Base-by-base conservation (phyloP, 306 rosid genomes). In the Vicia villosa region DNA sequence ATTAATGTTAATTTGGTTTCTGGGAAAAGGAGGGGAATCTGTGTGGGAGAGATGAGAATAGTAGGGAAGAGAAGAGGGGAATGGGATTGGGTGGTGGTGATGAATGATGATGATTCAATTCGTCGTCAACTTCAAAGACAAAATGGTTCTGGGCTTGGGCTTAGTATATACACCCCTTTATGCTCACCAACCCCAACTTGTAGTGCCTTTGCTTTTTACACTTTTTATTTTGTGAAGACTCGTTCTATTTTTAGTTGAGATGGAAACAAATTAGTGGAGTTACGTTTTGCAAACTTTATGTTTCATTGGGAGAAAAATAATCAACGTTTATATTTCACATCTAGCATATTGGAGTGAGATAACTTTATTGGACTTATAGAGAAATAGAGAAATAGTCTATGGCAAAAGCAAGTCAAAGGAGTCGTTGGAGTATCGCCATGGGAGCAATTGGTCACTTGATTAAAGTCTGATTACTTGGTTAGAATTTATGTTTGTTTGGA, bases 21-120 rank as follows among this genome's bases (percentile, higher is more conserved):
- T 15, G 80, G 70, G 52, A 37, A 47, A 47, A 47, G 54, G 22
- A 10, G 9, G 22, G 34, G 72, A 75, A 70, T 46, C 66, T 32
- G 77, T 7, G 68, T 66, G 52, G 45, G 54, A 20, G 43, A 13
- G 74, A 34, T 30, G 32, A 28, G 32, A 28, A 17, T 4, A 15
- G 73, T 54, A 13, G 63, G 30, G 73, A 34, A 2, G 61, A 41
- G 58, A 3, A 22, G 66, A 5, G 32, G 17, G 20, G 30, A 52
- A 52, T 21, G 34, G 59, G 59, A 52, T 52, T 52, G 59, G 30
- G 16, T 21, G 32, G 19, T 16, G 21, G 8, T 8, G 26, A 50
- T 17, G 56, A 52, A 3, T 4, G 28, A 51, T 51, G 15, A 51
- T 20, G 15, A 21, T 10, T 22, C 8, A 52, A 10, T 52, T 11